Evolutionary conservation across 306 rosid species (phyloP), one percentile per base, ranked within the genome.

Genomic region (Quercus cerris): DNA sequence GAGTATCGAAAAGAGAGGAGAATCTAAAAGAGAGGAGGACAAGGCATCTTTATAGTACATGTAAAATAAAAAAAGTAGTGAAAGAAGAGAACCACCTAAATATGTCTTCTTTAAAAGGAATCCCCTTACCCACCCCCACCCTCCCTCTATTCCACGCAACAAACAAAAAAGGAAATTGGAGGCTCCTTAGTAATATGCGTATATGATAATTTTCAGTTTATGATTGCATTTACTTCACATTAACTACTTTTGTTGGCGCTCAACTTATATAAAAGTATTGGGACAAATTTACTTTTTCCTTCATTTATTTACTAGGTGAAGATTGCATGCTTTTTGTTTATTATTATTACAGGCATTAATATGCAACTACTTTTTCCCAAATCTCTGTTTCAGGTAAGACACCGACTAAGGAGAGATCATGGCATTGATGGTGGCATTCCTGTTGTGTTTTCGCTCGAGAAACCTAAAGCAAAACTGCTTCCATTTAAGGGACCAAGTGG

Each of bases 351-450:
- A 9, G 5, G 52, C 52, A 12, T 77, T 71, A 76, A 77, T 13
- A 59, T 78, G 22, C 56, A 76, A 52, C 77, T 62, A 25, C 28
- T 76, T 74, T 19, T 68, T 18, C 49, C 79, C 44, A 31, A 27
- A 66, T 76, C 77, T 71, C 15, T 72, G 62, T 69, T 76, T 72
- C 71, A 94, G 99, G 97, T 94, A 71, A 84, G 97, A 84, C 95
- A 94, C 58, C 95, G 97, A 67, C 84, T 94, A 83, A 87, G 88
- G 90, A 94, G 81, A 85, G 91, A 89, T 49, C 23, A 91, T 87
- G 97, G 95, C 71, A 93, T 93, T 83, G 99, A 94, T 28, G 94
- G 97, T 51, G 99, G 97, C 75, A 84, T 94, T 76, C 93, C 97
- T 30, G 89, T 94, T 77, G 97, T 93, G 62, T 94, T 94, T 85